A percentile compares a stretch with the other conserved stretches of the same genome.
Evolutionary conservation across 1,139 yeast genomes (phyloP).

Genomic region (Taphrina confusa): DNA sequence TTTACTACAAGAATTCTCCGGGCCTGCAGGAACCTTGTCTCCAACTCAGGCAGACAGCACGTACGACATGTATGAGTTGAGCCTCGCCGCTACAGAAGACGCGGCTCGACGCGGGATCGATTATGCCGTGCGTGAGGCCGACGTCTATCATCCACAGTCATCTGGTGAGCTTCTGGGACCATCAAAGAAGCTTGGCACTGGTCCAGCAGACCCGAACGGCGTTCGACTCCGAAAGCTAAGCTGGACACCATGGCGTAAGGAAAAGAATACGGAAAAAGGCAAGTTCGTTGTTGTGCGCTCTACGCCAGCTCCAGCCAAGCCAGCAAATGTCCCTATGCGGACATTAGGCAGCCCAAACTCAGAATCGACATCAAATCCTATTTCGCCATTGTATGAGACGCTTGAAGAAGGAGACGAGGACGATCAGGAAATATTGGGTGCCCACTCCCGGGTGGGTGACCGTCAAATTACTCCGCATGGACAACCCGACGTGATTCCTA

Average conservation of each 20-base stretch:
- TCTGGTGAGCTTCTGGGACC: slow-evolving; percentile 25
- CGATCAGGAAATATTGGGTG: neutral
- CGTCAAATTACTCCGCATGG: neutral
- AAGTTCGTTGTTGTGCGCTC: slow-evolving; percentile 41
- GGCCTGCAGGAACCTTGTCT: slow-evolving; percentile 6
- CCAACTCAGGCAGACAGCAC: slow-evolving; percentile 22
- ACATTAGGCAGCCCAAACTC: neutral
- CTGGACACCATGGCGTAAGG: slow-evolving; percentile 37
- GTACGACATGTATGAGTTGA: slow-evolving; percentile 19
- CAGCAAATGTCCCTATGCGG: slow-evolving; percentile 15
- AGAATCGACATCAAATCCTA: neutral
- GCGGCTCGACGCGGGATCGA: slow-evolving; percentile 41
- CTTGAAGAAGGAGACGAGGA: slow-evolving; percentile 17
- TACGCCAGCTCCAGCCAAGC: slow-evolving; percentile 37
- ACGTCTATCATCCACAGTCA: slow-evolving; percentile 42
- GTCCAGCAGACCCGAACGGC: slow-evolving; percentile 43
- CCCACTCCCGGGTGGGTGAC: neutral
- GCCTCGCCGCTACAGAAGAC: slow-evolving; percentile 26
- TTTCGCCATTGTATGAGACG: slow-evolving; percentile 1
- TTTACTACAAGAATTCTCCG: neutral
- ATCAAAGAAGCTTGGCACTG: slow-evolving; percentile 41
- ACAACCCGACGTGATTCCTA: neutral
- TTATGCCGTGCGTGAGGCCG: slow-evolving; percentile 48
- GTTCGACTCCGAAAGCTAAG: slow-evolving; percentile 38
- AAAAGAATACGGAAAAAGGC: slow-evolving; percentile 37